phyloP scores from a whole-genome alignment of 768 basidiomycete genomes.

The Amanita inopinata region DNA sequence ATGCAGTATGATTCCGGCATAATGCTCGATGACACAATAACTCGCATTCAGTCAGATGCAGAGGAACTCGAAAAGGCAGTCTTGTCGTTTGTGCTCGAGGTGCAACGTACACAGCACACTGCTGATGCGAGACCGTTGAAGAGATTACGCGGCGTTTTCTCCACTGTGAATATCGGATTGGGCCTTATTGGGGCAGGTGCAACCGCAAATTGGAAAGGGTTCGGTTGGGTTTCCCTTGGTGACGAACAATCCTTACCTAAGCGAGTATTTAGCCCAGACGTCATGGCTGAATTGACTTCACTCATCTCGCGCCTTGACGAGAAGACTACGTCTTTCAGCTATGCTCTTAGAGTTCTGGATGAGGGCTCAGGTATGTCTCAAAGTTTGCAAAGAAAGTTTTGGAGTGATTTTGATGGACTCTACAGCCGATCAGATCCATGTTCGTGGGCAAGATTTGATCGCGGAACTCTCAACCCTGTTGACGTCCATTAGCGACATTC shows the following conservation, averaged over 20 bases:
- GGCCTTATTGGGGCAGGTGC: constrained; percentile 76
- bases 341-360: constrained; percentile 22
- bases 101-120: constrained; percentile 46
- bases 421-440: constrained; percentile 32
- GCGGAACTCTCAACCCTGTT: constrained; percentile 51
- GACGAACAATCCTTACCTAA: constrained; percentile 38
- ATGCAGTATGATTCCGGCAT: constrained; percentile 73
- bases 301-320: constrained; percentile 42
- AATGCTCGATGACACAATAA: constrained; percentile 49
- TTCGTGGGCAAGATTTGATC: constrained; percentile 39
- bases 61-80: constrained; percentile 69
- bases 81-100: constrained; percentile 56
- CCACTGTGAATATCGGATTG: constrained; percentile 54
- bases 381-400: constrained; percentile 2
- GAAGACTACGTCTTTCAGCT: constrained; percentile 30
- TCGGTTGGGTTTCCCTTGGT: constrained; percentile 63
- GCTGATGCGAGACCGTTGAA: constrained; percentile 29
- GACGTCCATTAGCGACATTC: constrained; percentile 52
- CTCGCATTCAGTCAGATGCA: constrained; percentile 67
- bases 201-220: constrained; percentile 74
- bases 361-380: constrained; percentile 27
- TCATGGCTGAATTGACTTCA: constrained; percentile 43
- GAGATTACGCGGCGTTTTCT: constrained; percentile 53
- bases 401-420: constrained; percentile 1
- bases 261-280: constrained; percentile 38